Percentiles rank a stretch among this genome's conserved stretches.
Conservation (phyloP, 306 rosid genomes). For the Cucumis hystrix region DNA sequence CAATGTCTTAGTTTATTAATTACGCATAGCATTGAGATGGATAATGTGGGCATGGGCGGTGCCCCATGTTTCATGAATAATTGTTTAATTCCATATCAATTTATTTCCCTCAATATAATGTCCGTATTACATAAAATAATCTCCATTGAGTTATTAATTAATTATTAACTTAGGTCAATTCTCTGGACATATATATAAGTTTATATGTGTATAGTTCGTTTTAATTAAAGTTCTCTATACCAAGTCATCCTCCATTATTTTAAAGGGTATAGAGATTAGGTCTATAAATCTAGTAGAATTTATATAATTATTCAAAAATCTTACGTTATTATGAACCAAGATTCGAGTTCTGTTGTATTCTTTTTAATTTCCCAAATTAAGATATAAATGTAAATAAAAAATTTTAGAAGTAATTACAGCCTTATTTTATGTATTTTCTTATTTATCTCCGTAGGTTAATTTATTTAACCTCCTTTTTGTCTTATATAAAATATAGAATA, state of each 20-base stretch:
- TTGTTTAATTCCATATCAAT: neutral
- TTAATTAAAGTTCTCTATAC: neutral
- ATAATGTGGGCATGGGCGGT: slow-evolving; percentile 2
- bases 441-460: too few relatives aligned
- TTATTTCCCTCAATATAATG: neutral
- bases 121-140: neutral
- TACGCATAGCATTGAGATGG: neutral
- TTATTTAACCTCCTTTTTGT: too few relatives aligned
- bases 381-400: too few relatives aligned
- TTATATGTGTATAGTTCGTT: neutral
- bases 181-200: neutral
- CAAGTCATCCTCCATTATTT: neutral
- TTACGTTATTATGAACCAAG: neutral
- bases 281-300: neutral
- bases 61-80: neutral
- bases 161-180: neutral
- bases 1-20: neutral
- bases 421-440: too few relatives aligned
- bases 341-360: neutral
- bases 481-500: too few relatives aligned
- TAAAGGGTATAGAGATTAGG: neutral
- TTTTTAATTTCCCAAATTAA: too few relatives aligned
- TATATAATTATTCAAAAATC: neutral
- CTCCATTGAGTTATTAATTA: neutral
- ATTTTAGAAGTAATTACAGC: too few relatives aligned